phyloP scores from a whole-genome alignment of 2,329 filamentous ascomycete genomes.

The Atkinsonella hypoxylon region DNA sequence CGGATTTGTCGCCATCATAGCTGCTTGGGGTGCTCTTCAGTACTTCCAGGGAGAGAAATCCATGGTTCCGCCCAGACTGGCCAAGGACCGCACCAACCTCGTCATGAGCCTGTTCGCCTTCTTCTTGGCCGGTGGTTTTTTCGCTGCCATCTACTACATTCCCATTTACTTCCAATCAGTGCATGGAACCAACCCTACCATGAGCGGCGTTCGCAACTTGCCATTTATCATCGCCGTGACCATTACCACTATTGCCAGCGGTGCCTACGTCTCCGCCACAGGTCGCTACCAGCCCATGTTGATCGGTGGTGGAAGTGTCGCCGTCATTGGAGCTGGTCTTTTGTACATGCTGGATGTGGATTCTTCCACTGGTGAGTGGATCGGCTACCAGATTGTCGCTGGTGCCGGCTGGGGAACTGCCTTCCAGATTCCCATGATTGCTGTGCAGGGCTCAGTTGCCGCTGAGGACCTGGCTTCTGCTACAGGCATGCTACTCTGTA shows the following conservation, averaged over 20 bases:
- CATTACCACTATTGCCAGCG: slow-evolving; percentile 27
- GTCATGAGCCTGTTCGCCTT: slow-evolving; percentile 28
- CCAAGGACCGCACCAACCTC: slow-evolving; percentile 25
- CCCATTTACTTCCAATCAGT: slow-evolving; percentile 36
- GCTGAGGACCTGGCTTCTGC: slow-evolving; percentile 32
- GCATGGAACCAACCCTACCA: slow-evolving; percentile 26
- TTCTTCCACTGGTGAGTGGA: slow-evolving; percentile 32
- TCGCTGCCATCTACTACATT: slow-evolving; percentile 33
- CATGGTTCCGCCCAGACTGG: slow-evolving; percentile 28
- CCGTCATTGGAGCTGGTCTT: slow-evolving; percentile 30
- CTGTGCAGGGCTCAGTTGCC: slow-evolving; percentile 28
- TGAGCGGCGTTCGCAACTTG: slow-evolving; percentile 31
- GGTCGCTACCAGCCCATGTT: slow-evolving; percentile 33
- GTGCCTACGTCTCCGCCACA: slow-evolving; percentile 25
- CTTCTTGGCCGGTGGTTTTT: slow-evolving; percentile 31
- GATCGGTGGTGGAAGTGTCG: slow-evolving; percentile 30
- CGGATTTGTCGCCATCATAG: slow-evolving; percentile 22
- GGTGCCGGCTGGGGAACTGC: slow-evolving; percentile 34
- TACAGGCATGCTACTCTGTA: slow-evolving; percentile 35
- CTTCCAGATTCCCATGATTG: slow-evolving; percentile 39
- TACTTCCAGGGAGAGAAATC: slow-evolving; percentile 32
- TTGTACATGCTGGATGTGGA: slow-evolving; percentile 28
- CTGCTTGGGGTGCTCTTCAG: slow-evolving; percentile 24
- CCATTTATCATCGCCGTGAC: slow-evolving; percentile 33
- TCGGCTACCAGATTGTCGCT: slow-evolving; percentile 39